Base-by-base conservation (phyloP, 306 rosid species). In the Acmispon strigosus region DNA sequence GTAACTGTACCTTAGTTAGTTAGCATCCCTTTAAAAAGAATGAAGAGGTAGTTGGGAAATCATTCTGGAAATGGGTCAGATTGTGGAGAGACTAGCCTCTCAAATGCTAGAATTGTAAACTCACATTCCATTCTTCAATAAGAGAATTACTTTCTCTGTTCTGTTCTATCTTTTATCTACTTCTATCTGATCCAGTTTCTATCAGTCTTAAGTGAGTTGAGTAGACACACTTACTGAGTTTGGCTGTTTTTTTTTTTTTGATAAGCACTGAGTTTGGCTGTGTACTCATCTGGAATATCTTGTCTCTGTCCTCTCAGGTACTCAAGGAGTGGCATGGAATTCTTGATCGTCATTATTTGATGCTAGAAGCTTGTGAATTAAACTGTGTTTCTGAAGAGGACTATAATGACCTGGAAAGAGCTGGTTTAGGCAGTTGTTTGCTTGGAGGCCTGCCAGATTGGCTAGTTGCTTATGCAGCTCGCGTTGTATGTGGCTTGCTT, bases 341-440 rank as follows among this genome's bases (percentile, higher is more conserved):
- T 79, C 88, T 95, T 64, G 87, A 89, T 69, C 88, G 97, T 54
- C 90, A 89, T 75, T 85, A 84, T 51, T 79, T 91, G 82, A 91
- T 95, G 99, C 70, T 91, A 39, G 99, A 91, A 81, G 99, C 99
- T 55, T 95, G 99, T 58, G 97, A 86, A 64, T 18, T 82, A 54
- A 95, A 95, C 64, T 82, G 82, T 7, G 96, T 89, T 6, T 86
- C 99, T 16, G 96, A 89, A 76, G 97, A 95, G 71, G 99, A 95
- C 76, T 87, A 87, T 69, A 87, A 85, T 78, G 99, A 89, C 49
- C 80, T 95, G 82, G 89, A 84, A 72, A 87, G 97, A 83, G 99
- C 99, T 69, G 99, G 99, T 82, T 83, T 95, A 65, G 99, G 97
- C 79, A 87, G 95, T 82, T 95, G 99, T 62, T 89, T 95, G 86